Conservation (phyloP, 1,284 basidiomycete species). For the Tausonia pullulans region DNA sequence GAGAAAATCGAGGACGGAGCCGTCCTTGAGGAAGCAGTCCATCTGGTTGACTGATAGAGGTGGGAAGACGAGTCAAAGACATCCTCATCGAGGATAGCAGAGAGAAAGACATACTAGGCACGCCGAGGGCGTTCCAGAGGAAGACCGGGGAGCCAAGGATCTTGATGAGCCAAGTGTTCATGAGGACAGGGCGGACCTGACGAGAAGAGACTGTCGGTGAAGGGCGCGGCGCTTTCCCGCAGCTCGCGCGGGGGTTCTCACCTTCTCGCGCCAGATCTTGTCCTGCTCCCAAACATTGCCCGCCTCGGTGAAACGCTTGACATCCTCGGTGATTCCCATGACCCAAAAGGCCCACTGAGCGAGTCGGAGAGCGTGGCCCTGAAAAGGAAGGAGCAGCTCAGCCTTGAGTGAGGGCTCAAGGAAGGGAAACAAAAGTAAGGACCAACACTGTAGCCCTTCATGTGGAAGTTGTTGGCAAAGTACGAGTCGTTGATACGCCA, state of each 20-base stretch:
- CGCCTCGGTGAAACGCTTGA: slow-evolving; percentile 31
- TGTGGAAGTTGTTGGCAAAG: slow-evolving; percentile 59
- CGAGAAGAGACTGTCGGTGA: slow-evolving; percentile 30
- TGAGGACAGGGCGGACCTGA: slow-evolving; percentile 48
- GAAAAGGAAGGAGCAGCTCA: not conserved
- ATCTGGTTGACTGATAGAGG: slow-evolving; percentile 39
- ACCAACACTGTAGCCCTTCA: slow-evolving; percentile 50
- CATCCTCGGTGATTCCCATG: slow-evolving; percentile 49
- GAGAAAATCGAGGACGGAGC: slow-evolving; percentile 48
- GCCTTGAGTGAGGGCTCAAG: not conserved
- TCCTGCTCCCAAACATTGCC: slow-evolving; percentile 51
- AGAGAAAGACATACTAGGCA: slow-evolving; percentile 38
- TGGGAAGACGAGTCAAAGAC: not conserved
- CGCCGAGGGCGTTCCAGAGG: slow-evolving; percentile 72
- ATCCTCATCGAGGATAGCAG: not conserved
- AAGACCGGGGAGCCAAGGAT: slow-evolving; percentile 55
- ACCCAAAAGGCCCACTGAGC: slow-evolving; percentile 52
- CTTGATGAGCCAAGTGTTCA: slow-evolving; percentile 54
- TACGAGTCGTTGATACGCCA: slow-evolving; percentile 57
- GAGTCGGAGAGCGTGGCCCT: slow-evolving; percentile 55
- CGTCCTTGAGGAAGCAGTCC: slow-evolving; percentile 55
- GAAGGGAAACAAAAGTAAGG: slow-evolving; percentile 17
- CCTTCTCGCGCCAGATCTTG: slow-evolving; percentile 48
- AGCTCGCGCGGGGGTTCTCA: slow-evolving; percentile 17
- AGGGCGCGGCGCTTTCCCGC: too few relatives aligned